A percentile compares a stretch with the other conserved stretches of the same genome.
These are phyloP conservation scores for Yamadazyma blattariae DNA, from an alignment of 1,139 yeast species.

Conservation along the genomic window DNA sequence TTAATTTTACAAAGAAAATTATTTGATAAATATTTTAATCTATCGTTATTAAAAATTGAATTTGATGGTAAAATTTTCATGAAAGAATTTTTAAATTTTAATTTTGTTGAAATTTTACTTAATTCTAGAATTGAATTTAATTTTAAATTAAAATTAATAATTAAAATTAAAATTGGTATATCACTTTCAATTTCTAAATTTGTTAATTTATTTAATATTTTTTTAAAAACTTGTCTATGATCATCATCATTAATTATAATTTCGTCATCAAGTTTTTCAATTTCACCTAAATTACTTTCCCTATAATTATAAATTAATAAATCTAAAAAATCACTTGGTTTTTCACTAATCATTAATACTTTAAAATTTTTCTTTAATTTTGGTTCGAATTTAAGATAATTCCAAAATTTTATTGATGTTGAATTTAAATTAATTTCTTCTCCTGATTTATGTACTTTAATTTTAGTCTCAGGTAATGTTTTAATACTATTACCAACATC, in stretches of 20 bases:
- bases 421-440: slow-evolving; percentile 31
- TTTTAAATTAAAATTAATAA: slow-evolving; percentile 43
- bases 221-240: slow-evolving; percentile 27
- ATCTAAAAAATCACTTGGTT: slow-evolving; percentile 33
- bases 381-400: slow-evolving; percentile 54
- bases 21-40: slow-evolving; percentile 47
- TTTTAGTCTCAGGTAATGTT: slow-evolving; percentile 10
- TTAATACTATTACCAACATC: slow-evolving; percentile 10
- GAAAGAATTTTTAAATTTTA: slow-evolving; percentile 40
- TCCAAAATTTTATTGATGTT: slow-evolving; percentile 50
- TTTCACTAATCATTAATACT: slow-evolving; percentile 46
- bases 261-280: slow-evolving; percentile 31
- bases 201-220: slow-evolving; percentile 26
- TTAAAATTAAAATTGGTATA: slow-evolving; percentile 46
- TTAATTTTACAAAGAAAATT: slow-evolving; percentile 49
- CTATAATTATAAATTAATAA: slow-evolving; percentile 41
- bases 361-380: slow-evolving; percentile 51
- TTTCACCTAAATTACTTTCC: slow-evolving; percentile 50
- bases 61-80: slow-evolving; percentile 59
- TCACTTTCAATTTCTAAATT: slow-evolving; percentile 40
- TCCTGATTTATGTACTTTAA: slow-evolving; percentile 26
- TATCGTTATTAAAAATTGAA: slow-evolving; percentile 33
- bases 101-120: slow-evolving; percentile 41
- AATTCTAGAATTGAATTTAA: slow-evolving; percentile 47
- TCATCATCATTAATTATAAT: slow-evolving; percentile 20